Conservation (phyloP, 495 filamentous ascomycete genomes). For the Durotheca rogersii region DNA sequence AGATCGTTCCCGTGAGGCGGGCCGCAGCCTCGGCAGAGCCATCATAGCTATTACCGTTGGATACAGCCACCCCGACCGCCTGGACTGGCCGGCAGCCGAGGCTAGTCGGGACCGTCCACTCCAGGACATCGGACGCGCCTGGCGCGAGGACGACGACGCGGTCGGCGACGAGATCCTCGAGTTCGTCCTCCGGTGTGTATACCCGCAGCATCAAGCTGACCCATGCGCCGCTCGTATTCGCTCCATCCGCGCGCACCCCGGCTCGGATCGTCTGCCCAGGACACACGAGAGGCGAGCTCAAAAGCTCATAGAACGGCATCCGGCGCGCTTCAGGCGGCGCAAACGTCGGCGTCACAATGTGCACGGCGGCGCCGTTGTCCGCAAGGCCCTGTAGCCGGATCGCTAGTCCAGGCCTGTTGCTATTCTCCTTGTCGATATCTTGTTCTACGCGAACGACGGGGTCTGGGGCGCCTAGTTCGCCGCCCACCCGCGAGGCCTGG, state of each 20-base stretch:
- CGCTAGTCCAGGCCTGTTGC: conserved; percentile 20
- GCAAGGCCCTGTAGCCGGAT: conserved; percentile 9
- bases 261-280: conserved; percentile 30
- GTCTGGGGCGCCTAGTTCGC: not conserved
- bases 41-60: not conserved
- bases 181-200: conserved; percentile 23
- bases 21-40: too few relatives aligned
- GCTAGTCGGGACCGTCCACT: conserved; percentile 26
- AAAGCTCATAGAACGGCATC: conserved; percentile 26
- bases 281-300: conserved; percentile 32
- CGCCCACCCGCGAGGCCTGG: not conserved
- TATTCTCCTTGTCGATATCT: not conserved
- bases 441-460: conserved; percentile 12
- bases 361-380: not conserved
- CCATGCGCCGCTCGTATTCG: not conserved
- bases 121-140: not conserved
- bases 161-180: conserved; percentile 11
- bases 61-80: conserved; percentile 25
- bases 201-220: conserved; percentile 17
- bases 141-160: not conserved
- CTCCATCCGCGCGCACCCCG: conserved; percentile 1
- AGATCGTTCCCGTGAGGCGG: conserved; percentile 19
- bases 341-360: conserved; percentile 22
- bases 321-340: conserved; percentile 18
- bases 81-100: conserved; percentile 31